Base-by-base conservation (phyloP, 148 eudicot species). In the Suaeda aralocaspica region DNA sequence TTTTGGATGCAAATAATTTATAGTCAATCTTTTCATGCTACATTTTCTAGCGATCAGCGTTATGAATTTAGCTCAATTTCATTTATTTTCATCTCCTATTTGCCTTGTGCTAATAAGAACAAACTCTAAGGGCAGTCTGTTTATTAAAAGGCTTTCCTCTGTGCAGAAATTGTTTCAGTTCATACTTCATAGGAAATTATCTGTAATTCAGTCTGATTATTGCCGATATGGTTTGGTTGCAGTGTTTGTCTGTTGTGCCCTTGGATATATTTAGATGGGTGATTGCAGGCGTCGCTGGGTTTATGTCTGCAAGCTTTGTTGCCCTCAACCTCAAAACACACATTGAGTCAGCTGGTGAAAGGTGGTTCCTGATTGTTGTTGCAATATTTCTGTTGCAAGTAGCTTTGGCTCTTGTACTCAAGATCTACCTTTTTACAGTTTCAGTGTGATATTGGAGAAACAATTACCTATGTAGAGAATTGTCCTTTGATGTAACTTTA, bases 221-320 rank as follows among this genome's bases (percentile, higher is more conserved):
- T 42, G 41, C 44, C 11, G 48, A 42, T 31, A 7, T 65, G 36
- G 24, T 74, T 51, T 75, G 67, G 59, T 65, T 80, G 83, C 92
- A 94, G 99, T 86, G 97, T 71, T 84, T 95, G 18, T 95, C 99
- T 21, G 72, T 95, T 33, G 80, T 91, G 58, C 97, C 97, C 19
- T 46, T 81, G 62, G 93, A 91, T 61, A 74, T 82, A 56, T 74
- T 95, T 65, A 83, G 97, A 85, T 95, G 99, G 99, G 87, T 84
- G 33, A 36, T 95, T 57, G 93, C 99, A 1, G 99, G 90, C 22
- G 89, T 95, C 73, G 99, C 97, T 0, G 97, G 99, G 55, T 79
- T 95, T 67, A 85, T 91, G 92, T 95, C 97, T 0, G 97, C 99
- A 41, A 73, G 90, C 41, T 95, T 95, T 76, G 99, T 95, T n/a